phyloP scores from a whole-genome alignment of 495 filamentous ascomycete species.

The Xylaria longipes region DNA sequence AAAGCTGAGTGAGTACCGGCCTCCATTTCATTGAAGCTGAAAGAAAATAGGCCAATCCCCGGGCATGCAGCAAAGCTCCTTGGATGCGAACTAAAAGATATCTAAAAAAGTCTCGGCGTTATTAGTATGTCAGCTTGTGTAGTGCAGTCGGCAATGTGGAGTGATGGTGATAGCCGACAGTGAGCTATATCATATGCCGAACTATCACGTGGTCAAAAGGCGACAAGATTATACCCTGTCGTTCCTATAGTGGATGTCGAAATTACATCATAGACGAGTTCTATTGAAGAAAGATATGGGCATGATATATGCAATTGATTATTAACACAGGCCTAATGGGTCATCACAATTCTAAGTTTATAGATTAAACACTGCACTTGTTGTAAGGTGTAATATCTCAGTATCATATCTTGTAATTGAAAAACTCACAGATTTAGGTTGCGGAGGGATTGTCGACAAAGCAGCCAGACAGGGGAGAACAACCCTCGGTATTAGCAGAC shows the following conservation, averaged over 20 bases:
- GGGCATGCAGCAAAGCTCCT: not conserved
- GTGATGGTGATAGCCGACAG: constrained; percentile 15
- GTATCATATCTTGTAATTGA: not conserved
- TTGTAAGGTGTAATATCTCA: constrained; percentile 1
- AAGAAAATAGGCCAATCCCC: constrained; percentile 8
- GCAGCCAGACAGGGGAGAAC: not conserved
- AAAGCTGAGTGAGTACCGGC: not conserved
- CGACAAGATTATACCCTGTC: not conserved
- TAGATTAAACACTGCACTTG: not conserved
- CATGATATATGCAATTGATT: not conserved
- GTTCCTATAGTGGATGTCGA: constrained; percentile 19
- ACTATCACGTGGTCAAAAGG: constrained; percentile 19
- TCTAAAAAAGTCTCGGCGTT: constrained; percentile 2
- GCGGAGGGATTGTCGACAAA: not conserved
- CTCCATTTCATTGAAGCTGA: not conserved
- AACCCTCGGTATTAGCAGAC: not conserved
- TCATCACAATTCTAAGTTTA: not conserved
- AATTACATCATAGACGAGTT: not conserved
- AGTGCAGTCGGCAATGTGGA: constrained; percentile 31
- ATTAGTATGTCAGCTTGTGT: constrained; percentile 28
- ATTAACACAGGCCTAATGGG: not conserved
- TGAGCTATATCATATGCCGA: constrained; percentile 20
- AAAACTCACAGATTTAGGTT: not conserved
- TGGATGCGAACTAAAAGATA: not conserved
- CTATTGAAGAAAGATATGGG: not conserved